Evolutionary conservation across 306 rosid genomes (phyloP).

Genomic region (Cucumis hystrix): DNA sequence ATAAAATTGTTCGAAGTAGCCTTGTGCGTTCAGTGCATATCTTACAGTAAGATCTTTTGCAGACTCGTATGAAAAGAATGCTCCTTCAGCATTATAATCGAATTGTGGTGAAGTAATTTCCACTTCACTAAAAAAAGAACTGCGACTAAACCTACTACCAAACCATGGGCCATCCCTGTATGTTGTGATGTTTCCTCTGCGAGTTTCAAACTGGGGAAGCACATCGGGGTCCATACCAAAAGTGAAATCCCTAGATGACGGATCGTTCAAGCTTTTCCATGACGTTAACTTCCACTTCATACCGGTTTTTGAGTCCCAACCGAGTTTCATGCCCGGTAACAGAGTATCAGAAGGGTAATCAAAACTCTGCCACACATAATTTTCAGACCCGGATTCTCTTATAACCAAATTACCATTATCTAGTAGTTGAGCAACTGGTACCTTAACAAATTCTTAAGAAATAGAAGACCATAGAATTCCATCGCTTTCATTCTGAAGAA

Average conservation of each 20-base stretch:
- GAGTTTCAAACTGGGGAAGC: constrained; percentile 34
- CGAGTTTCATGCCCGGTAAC: constrained; percentile 36
- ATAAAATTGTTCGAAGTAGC: constrained; percentile 18
- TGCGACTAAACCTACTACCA: constrained; percentile 21
- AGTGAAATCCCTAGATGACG: constrained; percentile 27
- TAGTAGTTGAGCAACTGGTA: constrained; percentile 19
- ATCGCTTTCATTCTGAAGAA: constrained; percentile 18
- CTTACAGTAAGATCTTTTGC: too few species aligned
- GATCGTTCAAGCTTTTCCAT: constrained; percentile 27
- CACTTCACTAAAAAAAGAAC: neutral
- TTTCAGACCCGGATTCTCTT: constrained; percentile 13
- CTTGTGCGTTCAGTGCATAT: constrained; percentile 1
- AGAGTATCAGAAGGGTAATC: constrained; percentile 39
- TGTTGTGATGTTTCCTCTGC: constrained; percentile 7
- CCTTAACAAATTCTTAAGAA: constrained; percentile 7
- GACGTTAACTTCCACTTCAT: constrained; percentile 27
- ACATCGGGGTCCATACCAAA: constrained; percentile 24
- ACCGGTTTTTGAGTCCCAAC: constrained; percentile 32
- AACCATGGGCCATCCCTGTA: constrained; percentile 45
- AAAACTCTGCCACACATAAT: constrained; percentile 36
- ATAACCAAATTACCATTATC: constrained; percentile 38
- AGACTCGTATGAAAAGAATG: constrained; percentile 20
- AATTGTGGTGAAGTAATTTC: constrained; percentile 23
- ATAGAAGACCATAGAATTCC: constrained; percentile 20
- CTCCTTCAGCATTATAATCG: constrained; percentile 21